phyloP scores from a whole-genome alignment of 2,329 filamentous ascomycete species.

The Allantophomopsis lycopodina region DNA sequence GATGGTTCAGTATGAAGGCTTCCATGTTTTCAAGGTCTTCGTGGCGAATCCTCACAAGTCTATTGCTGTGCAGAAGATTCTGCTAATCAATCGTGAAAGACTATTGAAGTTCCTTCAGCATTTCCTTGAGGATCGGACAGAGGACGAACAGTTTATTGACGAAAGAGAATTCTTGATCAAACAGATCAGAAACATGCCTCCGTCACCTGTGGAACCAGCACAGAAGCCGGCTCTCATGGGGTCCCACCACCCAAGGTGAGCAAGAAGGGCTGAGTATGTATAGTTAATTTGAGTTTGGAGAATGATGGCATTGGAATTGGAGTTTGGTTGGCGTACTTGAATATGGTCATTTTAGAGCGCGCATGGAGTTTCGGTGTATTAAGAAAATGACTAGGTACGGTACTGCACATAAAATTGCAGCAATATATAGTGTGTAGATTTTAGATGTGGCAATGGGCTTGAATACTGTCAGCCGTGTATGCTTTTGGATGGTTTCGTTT shows the following conservation, averaged over 20 bases:
- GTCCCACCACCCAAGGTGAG: conserved; percentile 5
- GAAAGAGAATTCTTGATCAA: conserved; percentile 96
- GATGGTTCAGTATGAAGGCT: conserved; percentile 99
- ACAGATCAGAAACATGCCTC: conserved; percentile 65
- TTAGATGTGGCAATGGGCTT: no score
- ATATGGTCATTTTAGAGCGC: no score
- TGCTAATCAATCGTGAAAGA: conserved; percentile 92
- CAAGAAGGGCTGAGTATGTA: no score
- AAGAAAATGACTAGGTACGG: no score
- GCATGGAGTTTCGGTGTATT: no score
- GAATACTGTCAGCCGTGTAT: no score
- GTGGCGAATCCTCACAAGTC: conserved; percentile 98
- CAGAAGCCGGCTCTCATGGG: conserved; percentile 19
- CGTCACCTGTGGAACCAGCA: conserved; percentile 32
- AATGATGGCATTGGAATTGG: no score
- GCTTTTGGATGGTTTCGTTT: no score
- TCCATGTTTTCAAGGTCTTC: conserved; percentile 99
- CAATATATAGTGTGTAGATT: no score
- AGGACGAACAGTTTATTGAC: conserved; percentile 97
- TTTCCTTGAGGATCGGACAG: conserved; percentile 87
- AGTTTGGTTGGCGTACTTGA: no score
- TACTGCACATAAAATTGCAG: no score
- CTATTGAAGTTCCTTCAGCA: conserved; percentile 78
- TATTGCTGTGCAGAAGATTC: conserved; percentile 85
- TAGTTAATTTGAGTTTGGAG: no score